Conservation (phyloP, 768 basidiomycete species). For the Calocera cornea region DNA sequence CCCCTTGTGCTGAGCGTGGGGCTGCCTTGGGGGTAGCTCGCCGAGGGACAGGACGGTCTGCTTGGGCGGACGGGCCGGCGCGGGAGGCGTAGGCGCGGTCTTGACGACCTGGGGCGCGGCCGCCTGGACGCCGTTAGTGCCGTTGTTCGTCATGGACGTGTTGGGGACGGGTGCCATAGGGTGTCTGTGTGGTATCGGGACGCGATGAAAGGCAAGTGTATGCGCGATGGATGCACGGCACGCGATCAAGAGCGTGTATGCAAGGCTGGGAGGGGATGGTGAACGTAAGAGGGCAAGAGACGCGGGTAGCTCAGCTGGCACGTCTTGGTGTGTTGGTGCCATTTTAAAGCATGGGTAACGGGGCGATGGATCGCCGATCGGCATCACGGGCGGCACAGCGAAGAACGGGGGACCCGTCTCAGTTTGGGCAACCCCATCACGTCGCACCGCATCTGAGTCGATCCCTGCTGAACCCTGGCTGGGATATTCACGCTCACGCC, state of each 20-base stretch:
- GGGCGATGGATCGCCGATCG: not conserved
- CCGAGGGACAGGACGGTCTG: conserved; percentile 14
- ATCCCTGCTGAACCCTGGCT: too few species aligned
- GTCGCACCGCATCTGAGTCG: not conserved
- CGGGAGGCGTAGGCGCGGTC: not conserved
- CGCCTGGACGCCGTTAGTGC: not conserved
- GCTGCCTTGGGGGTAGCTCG: conserved; percentile 12
- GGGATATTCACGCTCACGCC: too few species aligned
- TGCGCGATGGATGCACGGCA: not conserved
- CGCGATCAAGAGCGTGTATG: not conserved
- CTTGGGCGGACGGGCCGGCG: conserved; percentile 2
- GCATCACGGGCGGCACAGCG: not conserved
- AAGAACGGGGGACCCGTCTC: not conserved
- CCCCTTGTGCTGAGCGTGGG: conserved; percentile 13
- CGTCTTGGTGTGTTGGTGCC: not conserved
- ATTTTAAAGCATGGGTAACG: not conserved
- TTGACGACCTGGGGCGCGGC: not conserved
- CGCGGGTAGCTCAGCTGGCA: not conserved
- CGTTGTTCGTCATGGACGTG: not conserved
- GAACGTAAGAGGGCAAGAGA: not conserved
- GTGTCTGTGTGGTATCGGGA: not conserved
- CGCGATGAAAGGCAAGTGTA: not conserved
- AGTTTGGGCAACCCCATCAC: not conserved
- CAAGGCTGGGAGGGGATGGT: not conserved
- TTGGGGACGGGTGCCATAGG: not conserved